These are phyloP conservation scores for Pleurostoma richardsiae DNA, from an alignment of 2,329 filamentous ascomycete species.

Conservation along the genomic window DNA sequence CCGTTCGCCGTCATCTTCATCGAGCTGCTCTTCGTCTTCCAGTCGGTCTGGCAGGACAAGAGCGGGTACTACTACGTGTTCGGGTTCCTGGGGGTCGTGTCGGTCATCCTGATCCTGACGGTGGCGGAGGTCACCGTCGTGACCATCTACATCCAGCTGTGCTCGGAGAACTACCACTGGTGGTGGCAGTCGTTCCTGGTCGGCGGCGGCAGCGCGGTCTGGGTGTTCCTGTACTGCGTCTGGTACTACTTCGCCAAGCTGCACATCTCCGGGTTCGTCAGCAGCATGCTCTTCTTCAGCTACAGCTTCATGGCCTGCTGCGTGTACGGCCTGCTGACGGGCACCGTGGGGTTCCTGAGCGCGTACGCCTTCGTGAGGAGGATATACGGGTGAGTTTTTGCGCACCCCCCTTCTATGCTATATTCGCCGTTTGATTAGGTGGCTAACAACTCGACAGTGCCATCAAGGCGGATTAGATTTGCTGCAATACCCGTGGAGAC, in stretches of 20 bases:
- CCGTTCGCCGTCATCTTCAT: constrained; percentile 88
- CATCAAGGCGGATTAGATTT: constrained; percentile 43
- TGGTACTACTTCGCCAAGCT: constrained; percentile 82
- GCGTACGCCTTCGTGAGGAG: constrained; percentile 79
- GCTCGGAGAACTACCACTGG: constrained; percentile 84
- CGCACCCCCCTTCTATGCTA: background rate
- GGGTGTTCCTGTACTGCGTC: constrained; percentile 77
- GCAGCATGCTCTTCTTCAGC: constrained; percentile 75
- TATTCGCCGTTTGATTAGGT: background rate
- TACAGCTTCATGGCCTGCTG: constrained; percentile 79
- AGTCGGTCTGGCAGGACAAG: constrained; percentile 86
- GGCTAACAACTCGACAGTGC: constrained; percentile 28
- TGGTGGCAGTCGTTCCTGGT: constrained; percentile 87
- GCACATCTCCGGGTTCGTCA: constrained; percentile 75
- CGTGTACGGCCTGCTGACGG: constrained; percentile 75
- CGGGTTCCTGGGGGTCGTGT: constrained; percentile 75
- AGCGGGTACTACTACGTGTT: constrained; percentile 91
- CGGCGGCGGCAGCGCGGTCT: constrained; percentile 70
- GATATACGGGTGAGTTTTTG: constrained; percentile 66
- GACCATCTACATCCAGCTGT: constrained; percentile 76
- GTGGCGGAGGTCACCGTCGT: constrained; percentile 82
- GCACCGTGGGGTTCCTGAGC: constrained; percentile 79
- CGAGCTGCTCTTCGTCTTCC: constrained; percentile 81
- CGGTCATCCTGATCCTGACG: constrained; percentile 66
- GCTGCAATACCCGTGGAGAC: no score